Percentiles rank a stretch among this genome's conserved stretches.
These are phyloP conservation scores for Euptelea pleiosperma DNA, from an alignment of 164 flowering plant species.

Conservation along the genomic window DNA sequence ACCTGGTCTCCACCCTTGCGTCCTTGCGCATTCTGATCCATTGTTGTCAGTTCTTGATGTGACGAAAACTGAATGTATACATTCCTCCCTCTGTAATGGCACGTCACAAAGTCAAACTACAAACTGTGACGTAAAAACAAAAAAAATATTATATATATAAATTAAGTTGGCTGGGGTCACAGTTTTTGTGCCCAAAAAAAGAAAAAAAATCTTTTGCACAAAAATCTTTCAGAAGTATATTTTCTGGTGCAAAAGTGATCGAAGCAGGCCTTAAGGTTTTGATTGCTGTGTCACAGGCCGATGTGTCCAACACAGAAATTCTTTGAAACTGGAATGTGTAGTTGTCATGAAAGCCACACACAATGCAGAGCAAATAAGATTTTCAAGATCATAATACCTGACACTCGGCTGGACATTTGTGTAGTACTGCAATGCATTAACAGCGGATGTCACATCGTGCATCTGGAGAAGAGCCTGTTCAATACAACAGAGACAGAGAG, in stretches of 20 bases:
- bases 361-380: neutral
- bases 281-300: too few relatives aligned
- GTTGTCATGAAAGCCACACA: too few relatives aligned
- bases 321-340: too few relatives aligned
- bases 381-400: slow-evolving; percentile 39
- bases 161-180: too few relatives aligned
- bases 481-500: neutral
- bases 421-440: slow-evolving; percentile 74
- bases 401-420: slow-evolving; percentile 79
- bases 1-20: slow-evolving; percentile 79
- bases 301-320: too few relatives aligned
- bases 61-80: slow-evolving; percentile 96
- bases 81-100: slow-evolving; percentile 74
- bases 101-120: slow-evolving; percentile 4
- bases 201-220: neutral
- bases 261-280: too few relatives aligned
- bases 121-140: neutral
- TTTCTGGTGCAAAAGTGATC: too few relatives aligned
- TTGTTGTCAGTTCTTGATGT: slow-evolving; percentile 89
- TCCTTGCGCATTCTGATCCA: slow-evolving; percentile 78
- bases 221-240: too few relatives aligned
- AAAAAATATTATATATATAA: too few relatives aligned
- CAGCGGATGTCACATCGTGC: slow-evolving; percentile 85
- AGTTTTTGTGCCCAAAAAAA: neutral
- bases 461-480: slow-evolving; percentile 92